phyloP scores from a whole-genome alignment of 805 yeast genomes.

The Saturnispora gosingensis region DNA sequence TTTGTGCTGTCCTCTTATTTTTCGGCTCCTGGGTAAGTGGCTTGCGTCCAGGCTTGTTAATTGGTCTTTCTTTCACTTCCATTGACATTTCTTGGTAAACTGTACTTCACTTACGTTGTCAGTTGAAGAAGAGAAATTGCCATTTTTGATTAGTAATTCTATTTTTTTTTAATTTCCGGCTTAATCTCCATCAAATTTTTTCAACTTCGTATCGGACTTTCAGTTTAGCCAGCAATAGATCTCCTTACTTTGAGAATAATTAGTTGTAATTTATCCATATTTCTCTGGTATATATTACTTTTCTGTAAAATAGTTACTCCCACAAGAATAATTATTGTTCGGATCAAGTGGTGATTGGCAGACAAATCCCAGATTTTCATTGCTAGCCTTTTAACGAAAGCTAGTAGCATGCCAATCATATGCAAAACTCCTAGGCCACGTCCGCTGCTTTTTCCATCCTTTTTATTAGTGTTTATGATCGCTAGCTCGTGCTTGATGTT shows the following conservation, averaged over 20 bases:
- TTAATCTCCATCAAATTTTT: neutral
- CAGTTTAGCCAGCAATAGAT: neutral
- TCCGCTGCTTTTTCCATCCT: neutral
- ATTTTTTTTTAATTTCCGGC: neutral
- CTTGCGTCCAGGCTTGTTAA: constrained; percentile 67
- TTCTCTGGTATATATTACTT: neutral
- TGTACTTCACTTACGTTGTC: neutral
- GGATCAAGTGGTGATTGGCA: neutral
- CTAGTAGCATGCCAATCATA: neutral
- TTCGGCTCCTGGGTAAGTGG: constrained; percentile 65
- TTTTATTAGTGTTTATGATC: constrained; percentile 3
- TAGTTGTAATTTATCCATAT: neutral
- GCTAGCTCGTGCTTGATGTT: constrained; percentile 35
- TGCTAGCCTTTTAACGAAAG: neutral
- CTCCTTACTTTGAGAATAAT: neutral
- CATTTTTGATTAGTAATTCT: neutral
- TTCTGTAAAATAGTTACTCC: neutral
- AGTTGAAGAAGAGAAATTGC: neutral
- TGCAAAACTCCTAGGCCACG: neutral
- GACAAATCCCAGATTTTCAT: neutral
- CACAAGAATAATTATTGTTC: neutral
- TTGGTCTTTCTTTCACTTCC: neutral
- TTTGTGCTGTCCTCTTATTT: constrained; percentile 89
- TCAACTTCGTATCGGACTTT: neutral
- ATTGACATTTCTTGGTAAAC: neutral